Evolutionary conservation across 306 rosid genomes (phyloP), one percentile per base, ranked within the genome.

Genomic region (Potentilla sterilis): DNA sequence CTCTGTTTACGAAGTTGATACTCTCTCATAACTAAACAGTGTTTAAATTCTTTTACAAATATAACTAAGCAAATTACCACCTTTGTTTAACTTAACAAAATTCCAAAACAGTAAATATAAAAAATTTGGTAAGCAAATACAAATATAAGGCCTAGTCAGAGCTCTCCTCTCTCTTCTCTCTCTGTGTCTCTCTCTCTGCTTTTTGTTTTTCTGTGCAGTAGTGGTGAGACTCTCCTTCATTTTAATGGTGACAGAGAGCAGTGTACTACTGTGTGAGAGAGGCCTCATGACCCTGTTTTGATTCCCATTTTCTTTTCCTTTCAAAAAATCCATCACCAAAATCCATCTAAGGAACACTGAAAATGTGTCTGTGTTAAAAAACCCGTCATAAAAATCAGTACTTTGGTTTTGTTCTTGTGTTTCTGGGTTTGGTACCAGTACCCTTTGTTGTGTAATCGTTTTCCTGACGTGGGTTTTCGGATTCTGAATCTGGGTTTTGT

Each of bases 161-260:
- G 42, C 35, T 6, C 12, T 5, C 7, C 67, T 38, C 66, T 55
- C 72, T 47, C 64, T 59, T 55, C 72, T 47, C 64, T 59, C 76
- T 44, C 72, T 67, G 69, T 49, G 1, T 37, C 40, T 37, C 73
- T 69, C 67, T 37, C 58, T 69, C 74, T 70, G 61, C 64, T 9
- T 41, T 72, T 76, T 58, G 52, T 47, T 63, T 6, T 16, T 16
- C 74, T 42, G 81, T 37, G 75, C 41, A 14, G 72, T 71, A 79
- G 83, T 78, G 78, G 69, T 76, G 67, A 48, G 74, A 48, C 40
- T 66, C 80, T 28, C 28, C 28, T 57, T 82, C 82, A 75, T 79
- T 78, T 79, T 70, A 77, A 83, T 73, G 84, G 86, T 63, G 69
- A 72, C 81, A 72, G 77, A 65, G 72, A 81, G 85, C 80, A 77